phyloP scores from a whole-genome alignment of 208 protist species.

The Angomonas deanei region DNA sequence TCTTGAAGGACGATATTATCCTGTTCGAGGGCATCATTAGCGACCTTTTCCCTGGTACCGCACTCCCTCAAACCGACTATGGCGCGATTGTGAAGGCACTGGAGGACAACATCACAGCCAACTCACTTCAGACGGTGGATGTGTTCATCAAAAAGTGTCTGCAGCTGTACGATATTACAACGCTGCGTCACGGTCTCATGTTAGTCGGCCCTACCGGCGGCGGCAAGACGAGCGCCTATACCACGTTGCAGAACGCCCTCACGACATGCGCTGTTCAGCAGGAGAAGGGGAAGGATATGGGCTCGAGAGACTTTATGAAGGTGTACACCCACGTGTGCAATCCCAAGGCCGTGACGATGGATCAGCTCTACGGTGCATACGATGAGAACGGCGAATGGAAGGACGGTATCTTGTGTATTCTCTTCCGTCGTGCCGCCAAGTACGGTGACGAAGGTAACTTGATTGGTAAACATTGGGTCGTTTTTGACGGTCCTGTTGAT shows the following conservation, averaged over 20 bases:
- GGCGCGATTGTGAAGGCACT: constrained; percentile 86
- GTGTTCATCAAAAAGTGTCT: constrained; percentile 96
- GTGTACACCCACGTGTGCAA: constrained; percentile 94
- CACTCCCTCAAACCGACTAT: constrained; percentile 91
- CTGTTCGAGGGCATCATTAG: constrained; percentile 97
- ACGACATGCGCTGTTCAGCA: constrained; percentile 66
- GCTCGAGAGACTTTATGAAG: constrained; percentile 73
- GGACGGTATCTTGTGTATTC: constrained; percentile 94
- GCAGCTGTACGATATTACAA: constrained; percentile 98
- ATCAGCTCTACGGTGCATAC: constrained; percentile 97
- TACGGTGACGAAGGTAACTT: constrained; percentile 85
- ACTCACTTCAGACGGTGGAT: constrained; percentile 84
- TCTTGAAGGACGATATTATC: constrained; percentile 92
- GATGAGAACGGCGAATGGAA: constrained; percentile 96
- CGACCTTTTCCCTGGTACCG: constrained; percentile 97
- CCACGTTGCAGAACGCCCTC: constrained; percentile 79
- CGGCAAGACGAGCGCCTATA: constrained; percentile 94
- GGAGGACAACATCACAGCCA: constrained; percentile 40
- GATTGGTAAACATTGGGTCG: constrained; percentile 93
- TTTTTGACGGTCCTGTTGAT: constrained; percentile 97
- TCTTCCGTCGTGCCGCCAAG: constrained; percentile 90
- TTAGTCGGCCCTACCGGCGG: constrained; percentile 94
- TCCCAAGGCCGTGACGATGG: constrained; percentile 97
- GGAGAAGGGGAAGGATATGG: constrained; percentile 61
- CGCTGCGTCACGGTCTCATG: constrained; percentile 98